These are phyloP conservation scores for Scheffersomyces stipitis DNA, from an alignment of 805 yeast genomes.

Conservation along the genomic window DNA sequence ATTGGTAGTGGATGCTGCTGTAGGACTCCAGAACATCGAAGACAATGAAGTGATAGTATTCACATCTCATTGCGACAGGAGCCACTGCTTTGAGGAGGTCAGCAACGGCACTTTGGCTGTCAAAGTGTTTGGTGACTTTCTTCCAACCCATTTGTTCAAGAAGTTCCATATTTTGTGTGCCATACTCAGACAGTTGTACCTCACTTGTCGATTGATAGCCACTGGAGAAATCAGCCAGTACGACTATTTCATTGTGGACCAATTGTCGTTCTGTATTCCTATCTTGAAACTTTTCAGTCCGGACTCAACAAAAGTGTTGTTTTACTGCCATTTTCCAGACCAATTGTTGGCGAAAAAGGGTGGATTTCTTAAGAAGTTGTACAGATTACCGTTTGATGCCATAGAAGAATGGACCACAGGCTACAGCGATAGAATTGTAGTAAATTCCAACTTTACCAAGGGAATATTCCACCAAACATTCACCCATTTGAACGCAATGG, in stretches of 20 bases:
- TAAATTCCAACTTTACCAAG: slow-evolving; percentile 84
- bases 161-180: slow-evolving; percentile 80
- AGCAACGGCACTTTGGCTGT: slow-evolving; percentile 58
- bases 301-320: slow-evolving; percentile 54
- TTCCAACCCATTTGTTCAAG: slow-evolving; percentile 71
- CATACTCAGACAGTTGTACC: slow-evolving; percentile 73
- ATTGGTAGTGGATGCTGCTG: slow-evolving; percentile 92
- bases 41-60: slow-evolving; percentile 61
- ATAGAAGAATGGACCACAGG: slow-evolving; percentile 80
- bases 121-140: slow-evolving; percentile 74
- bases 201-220: slow-evolving; percentile 48
- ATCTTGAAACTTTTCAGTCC: slow-evolving; percentile 49
- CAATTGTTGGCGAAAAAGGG: slow-evolving; percentile 66
- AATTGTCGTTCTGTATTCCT: slow-evolving; percentile 82
- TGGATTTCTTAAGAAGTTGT: slow-evolving; percentile 55
- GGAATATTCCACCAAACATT: slow-evolving; percentile 68
- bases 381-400: slow-evolving; percentile 81
- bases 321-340: slow-evolving; percentile 97
- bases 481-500: slow-evolving; percentile 28
- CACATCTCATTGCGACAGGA: slow-evolving; percentile 87
- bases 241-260: slow-evolving; percentile 85
- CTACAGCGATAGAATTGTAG: slow-evolving; percentile 76
- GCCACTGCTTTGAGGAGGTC: slow-evolving; percentile 91
- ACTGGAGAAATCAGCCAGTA: slow-evolving; percentile 48
- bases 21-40: slow-evolving; percentile 70